phyloP scores from a whole-genome alignment of 257 asterid genomes.

The Hygrophila difformis region DNA sequence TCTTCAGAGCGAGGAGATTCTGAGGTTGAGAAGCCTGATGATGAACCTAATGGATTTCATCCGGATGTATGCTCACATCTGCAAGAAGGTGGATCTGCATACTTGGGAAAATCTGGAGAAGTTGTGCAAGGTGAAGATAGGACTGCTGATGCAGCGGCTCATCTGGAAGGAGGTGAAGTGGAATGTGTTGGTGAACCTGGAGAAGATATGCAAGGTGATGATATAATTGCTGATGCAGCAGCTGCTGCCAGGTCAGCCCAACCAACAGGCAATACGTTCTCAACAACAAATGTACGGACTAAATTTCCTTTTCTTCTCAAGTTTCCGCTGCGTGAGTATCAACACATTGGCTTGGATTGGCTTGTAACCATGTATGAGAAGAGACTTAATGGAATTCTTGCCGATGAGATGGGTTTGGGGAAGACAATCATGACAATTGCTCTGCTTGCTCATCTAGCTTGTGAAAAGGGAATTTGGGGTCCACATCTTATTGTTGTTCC shows the following conservation, averaged over 20 bases:
- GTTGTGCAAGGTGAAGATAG: constrained; percentile 52
- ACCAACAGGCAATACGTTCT: constrained; percentile 97
- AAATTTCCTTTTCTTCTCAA: constrained; percentile 95
- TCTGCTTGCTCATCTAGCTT: constrained; percentile 93
- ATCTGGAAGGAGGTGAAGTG: constrained; percentile 37
- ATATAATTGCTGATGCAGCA: constrained; percentile 92
- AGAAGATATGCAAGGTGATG: constrained; percentile 57
- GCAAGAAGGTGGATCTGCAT: constrained; percentile 44
- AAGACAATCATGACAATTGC: constrained; percentile 99
- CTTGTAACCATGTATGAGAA: constrained; percentile 98
- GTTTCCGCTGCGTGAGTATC: constrained; percentile 97
- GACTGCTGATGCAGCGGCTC: constrained; percentile 97
- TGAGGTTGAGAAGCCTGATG: constrained; percentile 32
- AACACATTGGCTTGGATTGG: constrained; percentile 99
- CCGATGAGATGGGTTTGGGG: constrained; percentile 99
- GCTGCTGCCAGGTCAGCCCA: constrained; percentile 99
- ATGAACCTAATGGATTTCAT: constrained; percentile 31
- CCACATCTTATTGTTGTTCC: constrained; percentile 99
- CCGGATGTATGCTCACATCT: constrained; percentile 24
- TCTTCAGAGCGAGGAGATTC: constrained; percentile 36
- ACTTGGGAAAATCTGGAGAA: constrained; percentile 42
- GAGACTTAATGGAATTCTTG: constrained; percentile 96
- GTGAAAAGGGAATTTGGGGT: constrained; percentile 98
- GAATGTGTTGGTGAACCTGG: constrained; percentile 42
- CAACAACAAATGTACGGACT: constrained; percentile 87